These are phyloP conservation scores for Apiospora kogelbergensis DNA, from an alignment of 2,329 filamentous ascomycete species.

Conservation along the genomic window DNA sequence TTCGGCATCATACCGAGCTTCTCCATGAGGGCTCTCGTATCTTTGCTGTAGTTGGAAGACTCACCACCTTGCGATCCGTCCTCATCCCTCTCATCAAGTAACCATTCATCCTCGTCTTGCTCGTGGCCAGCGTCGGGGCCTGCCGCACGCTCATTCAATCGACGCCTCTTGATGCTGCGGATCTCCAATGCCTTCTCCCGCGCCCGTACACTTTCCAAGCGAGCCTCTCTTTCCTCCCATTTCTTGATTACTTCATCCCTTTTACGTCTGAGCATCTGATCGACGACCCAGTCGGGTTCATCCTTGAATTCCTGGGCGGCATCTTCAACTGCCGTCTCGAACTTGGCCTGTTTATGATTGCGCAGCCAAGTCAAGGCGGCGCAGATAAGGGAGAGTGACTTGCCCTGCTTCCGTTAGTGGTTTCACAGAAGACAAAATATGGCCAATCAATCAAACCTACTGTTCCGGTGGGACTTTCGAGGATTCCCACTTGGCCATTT, in stretches of 20 bases:
- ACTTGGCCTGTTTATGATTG: slow-evolving; percentile 66
- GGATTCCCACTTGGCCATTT: slow-evolving; percentile 77
- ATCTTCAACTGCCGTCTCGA: slow-evolving; percentile 50
- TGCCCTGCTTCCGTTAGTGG: slow-evolving; percentile 56
- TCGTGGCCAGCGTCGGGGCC: slow-evolving; percentile 11
- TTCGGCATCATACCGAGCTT: slow-evolving; percentile 51
- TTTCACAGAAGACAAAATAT: background rate
- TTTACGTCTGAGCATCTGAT: slow-evolving; percentile 71
- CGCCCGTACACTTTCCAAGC: slow-evolving; percentile 64
- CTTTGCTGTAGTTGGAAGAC: slow-evolving; percentile 64
- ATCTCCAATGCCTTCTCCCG: slow-evolving; percentile 59
- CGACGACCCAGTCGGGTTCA: slow-evolving; percentile 82
- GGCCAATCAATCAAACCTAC: slow-evolving; percentile 35
- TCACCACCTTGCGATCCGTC: slow-evolving; percentile 34
- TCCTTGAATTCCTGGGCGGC: slow-evolving; percentile 52
- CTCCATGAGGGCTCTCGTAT: slow-evolving; percentile 73
- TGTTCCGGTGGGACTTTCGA: slow-evolving; percentile 90
- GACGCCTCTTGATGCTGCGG: slow-evolving; percentile 46
- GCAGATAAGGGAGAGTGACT: slow-evolving; percentile 90
- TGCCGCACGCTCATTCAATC: slow-evolving; percentile 36
- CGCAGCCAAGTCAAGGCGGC: slow-evolving; percentile 89
- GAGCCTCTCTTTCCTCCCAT: slow-evolving; percentile 73
- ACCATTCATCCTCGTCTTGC: slow-evolving; percentile 66
- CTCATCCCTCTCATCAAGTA: slow-evolving; percentile 70
- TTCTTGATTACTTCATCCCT: slow-evolving; percentile 64